Conservation (phyloP, 306 rosid genomes). For the Glycine latifolia region DNA sequence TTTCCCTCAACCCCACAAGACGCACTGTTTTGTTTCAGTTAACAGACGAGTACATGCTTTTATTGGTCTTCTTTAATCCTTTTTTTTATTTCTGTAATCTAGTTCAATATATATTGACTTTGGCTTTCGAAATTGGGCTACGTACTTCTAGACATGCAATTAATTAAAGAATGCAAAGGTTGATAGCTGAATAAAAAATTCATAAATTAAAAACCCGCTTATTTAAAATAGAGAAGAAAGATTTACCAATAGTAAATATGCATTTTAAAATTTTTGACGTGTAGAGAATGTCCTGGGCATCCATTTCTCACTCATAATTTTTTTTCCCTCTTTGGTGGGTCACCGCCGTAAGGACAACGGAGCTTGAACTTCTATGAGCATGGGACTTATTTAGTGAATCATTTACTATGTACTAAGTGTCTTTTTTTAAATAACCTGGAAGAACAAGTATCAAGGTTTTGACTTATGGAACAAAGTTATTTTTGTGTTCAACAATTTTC, state of each 20-base stretch:
- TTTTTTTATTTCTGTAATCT: slow-evolving; percentile 5
- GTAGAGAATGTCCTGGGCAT: slow-evolving; percentile 54
- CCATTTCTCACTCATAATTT: not conserved
- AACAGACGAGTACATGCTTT: slow-evolving; percentile 63
- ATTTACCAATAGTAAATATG: slow-evolving; percentile 14
- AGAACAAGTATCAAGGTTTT: slow-evolving; percentile 76
- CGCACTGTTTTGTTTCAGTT: slow-evolving; percentile 50
- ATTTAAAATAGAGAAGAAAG: not conserved
- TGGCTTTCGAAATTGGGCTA: slow-evolving; percentile 55
- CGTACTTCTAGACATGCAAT: slow-evolving; percentile 46
- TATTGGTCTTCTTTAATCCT: slow-evolving; percentile 19
- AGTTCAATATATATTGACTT: slow-evolving; percentile 59
- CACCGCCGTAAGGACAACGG: slow-evolving; percentile 83
- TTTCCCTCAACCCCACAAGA: slow-evolving; percentile 47
- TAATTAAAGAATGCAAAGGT: slow-evolving; percentile 34
- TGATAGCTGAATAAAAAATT: slow-evolving; percentile 7
- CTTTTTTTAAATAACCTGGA: slow-evolving; percentile 40
- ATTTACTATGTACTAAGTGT: slow-evolving; percentile 42
- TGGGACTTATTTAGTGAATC: slow-evolving; percentile 42
- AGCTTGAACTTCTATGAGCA: slow-evolving; percentile 56
- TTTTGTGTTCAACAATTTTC: slow-evolving; percentile 48
- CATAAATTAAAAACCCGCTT: not conserved
- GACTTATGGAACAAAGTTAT: slow-evolving; percentile 69
- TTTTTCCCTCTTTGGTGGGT: slow-evolving; percentile 17
- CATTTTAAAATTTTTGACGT: slow-evolving; percentile 38